Conservation (phyloP, 2,329 filamentous ascomycete species). For the Verticillium albo-atrum region DNA sequence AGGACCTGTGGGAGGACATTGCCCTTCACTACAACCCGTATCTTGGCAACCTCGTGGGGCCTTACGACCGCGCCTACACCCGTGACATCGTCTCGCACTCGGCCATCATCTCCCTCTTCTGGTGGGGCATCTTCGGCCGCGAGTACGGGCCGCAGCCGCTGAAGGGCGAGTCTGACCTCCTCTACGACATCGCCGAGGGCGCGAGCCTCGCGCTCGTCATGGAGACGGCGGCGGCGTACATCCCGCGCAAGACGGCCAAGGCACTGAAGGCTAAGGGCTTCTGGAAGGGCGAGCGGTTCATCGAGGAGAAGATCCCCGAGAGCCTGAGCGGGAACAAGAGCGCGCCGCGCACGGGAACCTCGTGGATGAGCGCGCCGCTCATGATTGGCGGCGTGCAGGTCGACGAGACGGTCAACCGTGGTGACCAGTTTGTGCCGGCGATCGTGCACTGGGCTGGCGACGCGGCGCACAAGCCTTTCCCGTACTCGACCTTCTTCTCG, state of each 20-base stretch:
- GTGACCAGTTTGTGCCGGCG: conserved; percentile 37
- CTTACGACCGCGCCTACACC: conserved; percentile 32
- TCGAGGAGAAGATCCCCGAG: conserved; percentile 30
- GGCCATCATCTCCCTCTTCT: conserved; percentile 33
- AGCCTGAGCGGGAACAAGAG: conserved; percentile 20
- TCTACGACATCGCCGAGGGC: conserved; percentile 35
- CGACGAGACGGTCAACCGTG: conserved; percentile 29
- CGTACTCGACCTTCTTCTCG: conserved; percentile 32
- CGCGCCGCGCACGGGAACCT: conserved; percentile 25
- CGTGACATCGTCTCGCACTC: conserved; percentile 34
- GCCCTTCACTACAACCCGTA: conserved; percentile 30
- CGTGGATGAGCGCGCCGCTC: conserved; percentile 35
- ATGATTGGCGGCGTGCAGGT: conserved; percentile 37
- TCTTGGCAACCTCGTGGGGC: conserved; percentile 27
- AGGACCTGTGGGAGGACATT: conserved; percentile 27
- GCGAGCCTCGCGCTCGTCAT: conserved; percentile 33
- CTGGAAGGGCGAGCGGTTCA: conserved; percentile 27
- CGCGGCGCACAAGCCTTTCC: conserved; percentile 29
- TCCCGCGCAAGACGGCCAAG: conserved; percentile 20
- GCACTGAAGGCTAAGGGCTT: conserved; percentile 23
- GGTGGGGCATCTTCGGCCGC: conserved; percentile 37
- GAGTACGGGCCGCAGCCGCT: conserved; percentile 30
- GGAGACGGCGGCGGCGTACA: conserved; percentile 21
- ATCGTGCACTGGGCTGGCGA: conserved; percentile 42
- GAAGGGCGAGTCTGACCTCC: conserved; percentile 32